Conservation (phyloP, 805 yeast genomes). For the Myxozyma sirexii region DNA sequence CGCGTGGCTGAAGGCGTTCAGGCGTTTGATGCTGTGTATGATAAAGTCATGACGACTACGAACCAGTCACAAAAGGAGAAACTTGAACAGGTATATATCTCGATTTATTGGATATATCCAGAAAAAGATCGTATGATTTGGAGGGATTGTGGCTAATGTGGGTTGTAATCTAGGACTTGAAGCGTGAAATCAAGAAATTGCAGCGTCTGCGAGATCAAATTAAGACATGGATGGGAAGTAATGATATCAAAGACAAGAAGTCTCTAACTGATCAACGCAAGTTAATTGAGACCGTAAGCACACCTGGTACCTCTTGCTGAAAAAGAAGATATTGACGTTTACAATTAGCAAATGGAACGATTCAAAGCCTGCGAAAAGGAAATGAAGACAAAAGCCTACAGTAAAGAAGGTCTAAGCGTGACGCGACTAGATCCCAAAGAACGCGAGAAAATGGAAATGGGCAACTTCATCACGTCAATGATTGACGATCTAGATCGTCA, state of each 20-base stretch:
- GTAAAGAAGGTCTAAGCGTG: constrained; percentile 86
- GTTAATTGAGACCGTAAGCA: constrained; percentile 51
- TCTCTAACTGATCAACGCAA: constrained; percentile 74
- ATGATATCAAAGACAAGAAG: constrained; percentile 88
- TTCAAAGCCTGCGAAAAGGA: constrained; percentile 92
- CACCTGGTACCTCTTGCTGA: background rate
- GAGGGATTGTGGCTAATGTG: background rate
- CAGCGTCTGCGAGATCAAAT: constrained; percentile 94
- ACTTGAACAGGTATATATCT: constrained; percentile 58
- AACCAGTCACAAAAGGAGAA: constrained; percentile 90
- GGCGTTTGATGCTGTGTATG: constrained; percentile 82
- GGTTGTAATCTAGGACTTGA: constrained; percentile 56
- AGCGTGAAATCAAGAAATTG: constrained; percentile 90
- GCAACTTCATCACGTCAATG: constrained; percentile 66
- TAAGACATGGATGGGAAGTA: constrained; percentile 90
- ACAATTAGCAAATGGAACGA: constrained; percentile 79
- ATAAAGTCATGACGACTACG: constrained; percentile 78
- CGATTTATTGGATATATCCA: background rate
- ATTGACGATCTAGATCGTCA: constrained; percentile 83
- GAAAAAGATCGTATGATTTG: too few relatives aligned
- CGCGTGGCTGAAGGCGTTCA: constrained; percentile 90
- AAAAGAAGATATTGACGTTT: background rate
- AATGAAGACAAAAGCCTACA: constrained; percentile 90
- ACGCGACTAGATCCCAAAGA: constrained; percentile 77
- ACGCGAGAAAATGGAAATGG: constrained; percentile 73